Base-by-base conservation (phyloP, 495 filamentous ascomycete genomes). In the Xylaria bambusicola region DNA sequence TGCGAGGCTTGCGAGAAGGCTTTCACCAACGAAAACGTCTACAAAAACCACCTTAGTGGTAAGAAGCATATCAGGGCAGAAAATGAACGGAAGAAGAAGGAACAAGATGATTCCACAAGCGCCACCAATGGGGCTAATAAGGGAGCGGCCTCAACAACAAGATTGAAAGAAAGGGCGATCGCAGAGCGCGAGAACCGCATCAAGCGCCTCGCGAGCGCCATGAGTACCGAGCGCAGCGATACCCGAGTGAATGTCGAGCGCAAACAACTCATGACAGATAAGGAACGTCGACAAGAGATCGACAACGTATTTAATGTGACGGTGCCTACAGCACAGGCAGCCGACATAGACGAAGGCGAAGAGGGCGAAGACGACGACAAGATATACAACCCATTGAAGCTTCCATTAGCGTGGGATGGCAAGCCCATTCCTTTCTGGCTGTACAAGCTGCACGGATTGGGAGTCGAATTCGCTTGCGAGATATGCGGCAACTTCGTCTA, bases 371-470 rank as follows among this genome's bases (percentile, higher is more conserved):
- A 93, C 20, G 88, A 92, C 23, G 91, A 94, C 57, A 92, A 86
- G 62, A 87, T 98, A 60, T 97, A 97, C 81, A 98, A 98, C 70
- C 94, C 94, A 1, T 82, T 98, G 59, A 98, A 98, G 66, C 79
- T 98, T 7, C 94, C 94, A 6, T 80, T 98, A 17, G 93, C 91
- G 4, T 98, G 94, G 94, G 94, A 98, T 65, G 93, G 95, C 35
- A 98, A 98, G 69, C 94, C 94, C 15, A 98, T 98, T 66, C 94
- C 94, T 13, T 98, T 93, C 78, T 98, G 94, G 94, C 84, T 98
- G 2, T 98, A 97, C 81, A 93, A 97, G 66, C 80, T 98, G 15
- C 94, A 98, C 68, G 94, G 94, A 12, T 80, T 98, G 8, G 94
- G 94, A 8, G 92, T 97, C 35, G 94, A 98, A 66, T 97, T 96